Evolutionary conservation across 2,329 filamentous ascomycete species (phyloP).

Genomic region (Hymenoscyphus fraxineus): DNA sequence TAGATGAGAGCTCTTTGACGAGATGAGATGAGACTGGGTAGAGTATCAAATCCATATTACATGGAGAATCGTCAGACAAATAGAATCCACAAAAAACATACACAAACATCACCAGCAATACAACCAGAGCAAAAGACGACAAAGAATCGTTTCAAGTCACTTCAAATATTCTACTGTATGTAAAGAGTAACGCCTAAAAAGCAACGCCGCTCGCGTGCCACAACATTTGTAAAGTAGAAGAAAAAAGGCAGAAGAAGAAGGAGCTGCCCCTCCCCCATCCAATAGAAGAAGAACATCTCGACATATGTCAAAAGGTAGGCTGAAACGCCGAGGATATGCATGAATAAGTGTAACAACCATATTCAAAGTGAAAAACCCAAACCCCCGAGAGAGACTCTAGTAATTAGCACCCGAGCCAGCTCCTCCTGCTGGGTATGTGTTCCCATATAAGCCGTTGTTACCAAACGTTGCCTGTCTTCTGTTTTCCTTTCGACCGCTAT

Average conservation of each 20-base stretch:
- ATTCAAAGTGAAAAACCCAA: neutral
- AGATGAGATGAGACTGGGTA: neutral
- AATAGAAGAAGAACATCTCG: neutral
- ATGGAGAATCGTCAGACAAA: neutral
- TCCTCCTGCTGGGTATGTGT: conserved; percentile 24
- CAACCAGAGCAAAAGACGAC: neutral
- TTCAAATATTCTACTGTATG: neutral
- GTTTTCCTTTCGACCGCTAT: conserved; percentile 46
- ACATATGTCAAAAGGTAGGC: neutral
- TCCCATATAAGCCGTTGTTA: conserved; percentile 32
- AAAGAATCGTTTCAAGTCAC: neutral
- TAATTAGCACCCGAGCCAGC: conserved; percentile 23
- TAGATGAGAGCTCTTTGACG: neutral
- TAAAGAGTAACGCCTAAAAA: conserved; percentile 1
- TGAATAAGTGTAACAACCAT: neutral
- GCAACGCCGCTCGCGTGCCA: conserved; percentile 14
- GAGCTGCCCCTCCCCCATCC: neutral
- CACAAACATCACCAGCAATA: neutral
- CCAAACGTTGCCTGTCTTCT: conserved; percentile 54
- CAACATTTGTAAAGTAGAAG: conserved; percentile 1
- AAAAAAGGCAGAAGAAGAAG: neutral
- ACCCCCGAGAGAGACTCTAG: neutral
- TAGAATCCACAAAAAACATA: neutral
- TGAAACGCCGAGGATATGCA: neutral
- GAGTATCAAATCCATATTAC: neutral